phyloP scores from a whole-genome alignment of 768 basidiomycete species.

The Termitomyces sp. region DNA sequence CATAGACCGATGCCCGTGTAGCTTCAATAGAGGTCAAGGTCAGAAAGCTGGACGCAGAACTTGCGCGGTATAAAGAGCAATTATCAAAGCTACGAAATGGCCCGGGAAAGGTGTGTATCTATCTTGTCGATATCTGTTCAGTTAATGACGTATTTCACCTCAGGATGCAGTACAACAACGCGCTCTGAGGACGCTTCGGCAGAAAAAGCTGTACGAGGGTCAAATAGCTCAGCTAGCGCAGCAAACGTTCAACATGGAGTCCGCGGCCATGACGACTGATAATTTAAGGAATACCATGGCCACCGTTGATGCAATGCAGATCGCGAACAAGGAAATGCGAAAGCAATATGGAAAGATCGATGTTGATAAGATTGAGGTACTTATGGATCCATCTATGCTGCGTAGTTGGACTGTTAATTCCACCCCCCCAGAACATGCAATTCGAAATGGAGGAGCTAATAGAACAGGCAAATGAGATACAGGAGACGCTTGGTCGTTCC shows the following conservation, averaged over 20 bases:
- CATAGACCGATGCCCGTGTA: constrained; percentile 82
- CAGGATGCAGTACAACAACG: constrained; percentile 91
- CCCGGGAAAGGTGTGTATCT: constrained; percentile 78
- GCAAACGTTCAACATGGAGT: constrained; percentile 99
- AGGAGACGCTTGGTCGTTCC: constrained; percentile 88
- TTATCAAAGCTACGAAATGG: constrained; percentile 92
- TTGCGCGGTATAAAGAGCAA: constrained; percentile 90
- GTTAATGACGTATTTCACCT: neutral
- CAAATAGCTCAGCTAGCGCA: constrained; percentile 90
- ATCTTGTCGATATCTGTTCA: neutral
- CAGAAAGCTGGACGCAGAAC: constrained; percentile 92
- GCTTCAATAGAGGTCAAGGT: constrained; percentile 94
- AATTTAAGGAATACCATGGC: constrained; percentile 99
- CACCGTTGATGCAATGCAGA: constrained; percentile 93
- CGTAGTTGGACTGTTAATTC: neutral
- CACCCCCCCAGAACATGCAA: constrained; percentile 70
- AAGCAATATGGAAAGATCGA: constrained; percentile 98
- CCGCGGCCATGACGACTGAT: constrained; percentile 92
- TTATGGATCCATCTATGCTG: constrained; percentile 15
- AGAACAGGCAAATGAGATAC: constrained; percentile 97
- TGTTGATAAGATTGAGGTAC: constrained; percentile 96
- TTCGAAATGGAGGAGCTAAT: constrained; percentile 98
- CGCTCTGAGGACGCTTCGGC: constrained; percentile 89
- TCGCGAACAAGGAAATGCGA: constrained; percentile 93
- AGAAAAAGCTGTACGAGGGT: constrained; percentile 93